phyloP scores from a whole-genome alignment of 116 monocot genomes.

The Phalaenopsis hybrid region DNA sequence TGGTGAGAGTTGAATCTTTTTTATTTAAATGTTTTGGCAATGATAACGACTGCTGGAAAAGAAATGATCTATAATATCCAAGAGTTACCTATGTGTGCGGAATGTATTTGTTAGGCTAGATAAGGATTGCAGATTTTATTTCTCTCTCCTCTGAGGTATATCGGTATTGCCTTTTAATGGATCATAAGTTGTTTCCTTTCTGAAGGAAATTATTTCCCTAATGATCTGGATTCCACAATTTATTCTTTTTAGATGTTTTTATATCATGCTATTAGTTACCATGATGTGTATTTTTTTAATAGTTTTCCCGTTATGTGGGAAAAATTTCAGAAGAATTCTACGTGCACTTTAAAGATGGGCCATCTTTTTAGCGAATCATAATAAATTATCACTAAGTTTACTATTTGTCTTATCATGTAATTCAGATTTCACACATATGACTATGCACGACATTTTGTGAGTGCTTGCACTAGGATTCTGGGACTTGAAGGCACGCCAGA shows the following conservation, averaged over 20 bases:
- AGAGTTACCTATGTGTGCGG: neutral
- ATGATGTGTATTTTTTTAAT: neutral
- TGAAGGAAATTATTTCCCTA: neutral
- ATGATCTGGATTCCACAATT: neutral
- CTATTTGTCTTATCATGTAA: neutral
- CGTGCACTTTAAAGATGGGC: neutral
- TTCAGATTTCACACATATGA: constrained; percentile 95
- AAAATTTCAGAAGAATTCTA: neutral
- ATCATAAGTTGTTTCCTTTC: neutral
- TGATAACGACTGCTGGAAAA: too few relatives aligned
- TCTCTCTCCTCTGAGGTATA: neutral
- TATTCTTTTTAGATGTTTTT: neutral
- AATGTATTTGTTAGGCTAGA: neutral
- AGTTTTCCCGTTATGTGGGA: neutral
- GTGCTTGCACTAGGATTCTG: constrained; percentile 94
- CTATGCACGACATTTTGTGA: constrained; percentile 98
- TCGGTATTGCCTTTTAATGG: neutral
- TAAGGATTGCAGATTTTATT: neutral
- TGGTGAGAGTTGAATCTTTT: too few relatives aligned
- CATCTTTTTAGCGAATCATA: neutral
- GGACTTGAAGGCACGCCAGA: constrained; percentile 97
- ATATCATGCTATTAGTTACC: neutral
- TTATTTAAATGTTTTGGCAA: too few relatives aligned
- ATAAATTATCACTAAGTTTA: neutral
- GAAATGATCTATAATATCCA: neutral